Evolutionary conservation across 2,329 filamentous ascomycete species (phyloP).

Genomic region (Fusarium brachygibbosum): DNA sequence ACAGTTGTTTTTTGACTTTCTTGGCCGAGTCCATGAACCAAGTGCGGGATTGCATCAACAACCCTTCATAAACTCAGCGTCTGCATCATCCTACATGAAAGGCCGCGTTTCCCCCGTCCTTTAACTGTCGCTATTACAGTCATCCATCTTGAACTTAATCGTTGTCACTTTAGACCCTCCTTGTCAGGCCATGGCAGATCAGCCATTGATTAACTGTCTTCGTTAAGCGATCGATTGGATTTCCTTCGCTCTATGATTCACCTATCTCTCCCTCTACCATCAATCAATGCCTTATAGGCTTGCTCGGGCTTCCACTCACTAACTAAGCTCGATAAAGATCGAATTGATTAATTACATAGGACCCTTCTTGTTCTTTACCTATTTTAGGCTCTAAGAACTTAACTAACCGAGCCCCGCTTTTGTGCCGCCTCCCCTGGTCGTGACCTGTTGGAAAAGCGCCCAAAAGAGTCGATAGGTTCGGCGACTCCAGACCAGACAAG

Average conservation of each 20-base stretch:
- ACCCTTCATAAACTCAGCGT: conserved; percentile 9
- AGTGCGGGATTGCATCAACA: conserved; percentile 17
- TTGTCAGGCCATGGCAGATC: not conserved
- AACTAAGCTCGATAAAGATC: conserved; percentile 9
- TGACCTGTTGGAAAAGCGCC: conserved; percentile 20
- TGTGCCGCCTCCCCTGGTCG: conserved; percentile 41
- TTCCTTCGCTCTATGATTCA: not conserved
- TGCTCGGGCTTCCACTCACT: not conserved
- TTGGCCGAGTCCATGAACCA: not conserved
- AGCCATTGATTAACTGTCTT: not conserved
- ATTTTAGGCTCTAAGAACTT: conserved; percentile 31
- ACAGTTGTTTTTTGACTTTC: conserved; percentile 5
- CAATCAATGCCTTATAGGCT: not conserved
- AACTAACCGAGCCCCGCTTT: conserved; percentile 30
- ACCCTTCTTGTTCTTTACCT: conserved; percentile 6
- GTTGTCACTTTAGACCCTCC: not conserved
- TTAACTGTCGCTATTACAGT: not conserved
- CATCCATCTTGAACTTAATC: conserved; percentile 12
- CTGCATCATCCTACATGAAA: conserved; percentile 34
- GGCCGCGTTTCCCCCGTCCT: conserved; percentile 26
- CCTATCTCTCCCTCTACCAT: not conserved
- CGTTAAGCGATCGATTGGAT: not conserved
- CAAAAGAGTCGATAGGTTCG: conserved; percentile 33
- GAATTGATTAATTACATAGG: conserved; percentile 16
- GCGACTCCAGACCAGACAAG: conserved; percentile 32